A percentile compares a stretch with the other conserved stretches of the same genome.
Evolutionary conservation across 2,329 filamentous ascomycete species (phyloP).

Genomic region (Sclerotinia nivalis): DNA sequence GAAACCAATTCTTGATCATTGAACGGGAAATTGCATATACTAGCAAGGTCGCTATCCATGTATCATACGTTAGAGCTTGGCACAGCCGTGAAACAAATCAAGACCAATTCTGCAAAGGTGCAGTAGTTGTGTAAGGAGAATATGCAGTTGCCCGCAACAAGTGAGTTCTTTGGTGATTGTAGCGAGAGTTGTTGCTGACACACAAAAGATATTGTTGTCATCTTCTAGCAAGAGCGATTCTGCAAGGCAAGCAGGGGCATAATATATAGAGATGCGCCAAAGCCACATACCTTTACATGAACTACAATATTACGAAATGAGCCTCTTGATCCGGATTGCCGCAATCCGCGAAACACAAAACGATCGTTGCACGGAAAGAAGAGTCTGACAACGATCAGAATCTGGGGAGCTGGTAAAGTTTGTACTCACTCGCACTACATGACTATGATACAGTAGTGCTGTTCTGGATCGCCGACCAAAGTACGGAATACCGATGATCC

Average conservation of each 20-base stretch:
- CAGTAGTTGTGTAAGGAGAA: conserved; percentile 21
- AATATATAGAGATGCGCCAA: not conserved
- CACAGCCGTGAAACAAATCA: conserved; percentile 23
- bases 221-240: conserved; percentile 9
- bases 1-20: conserved; percentile 11
- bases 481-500: conserved; percentile 21
- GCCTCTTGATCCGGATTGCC: conserved; percentile 9
- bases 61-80: conserved; percentile 25
- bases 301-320: conserved; percentile 1
- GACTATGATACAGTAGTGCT: conserved; percentile 10
- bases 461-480: conserved; percentile 23
- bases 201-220: conserved; percentile 16
- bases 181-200: conserved; percentile 18
- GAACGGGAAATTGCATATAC: conserved; percentile 21
- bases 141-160: conserved; percentile 17
- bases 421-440: conserved; percentile 22
- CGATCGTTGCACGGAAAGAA: not conserved
- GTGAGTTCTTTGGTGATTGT: conserved; percentile 8
- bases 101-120: conserved; percentile 19
- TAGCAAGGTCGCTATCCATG: conserved; percentile 18
- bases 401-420: conserved; percentile 20
- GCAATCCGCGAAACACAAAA: conserved; percentile 9
- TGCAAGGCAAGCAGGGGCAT: conserved; percentile 21
- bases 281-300: conserved; percentile 16
- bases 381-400: conserved; percentile 15